Conservation (phyloP, 2,329 filamentous ascomycete genomes). For the Ophiocordyceps robertsii region DNA sequence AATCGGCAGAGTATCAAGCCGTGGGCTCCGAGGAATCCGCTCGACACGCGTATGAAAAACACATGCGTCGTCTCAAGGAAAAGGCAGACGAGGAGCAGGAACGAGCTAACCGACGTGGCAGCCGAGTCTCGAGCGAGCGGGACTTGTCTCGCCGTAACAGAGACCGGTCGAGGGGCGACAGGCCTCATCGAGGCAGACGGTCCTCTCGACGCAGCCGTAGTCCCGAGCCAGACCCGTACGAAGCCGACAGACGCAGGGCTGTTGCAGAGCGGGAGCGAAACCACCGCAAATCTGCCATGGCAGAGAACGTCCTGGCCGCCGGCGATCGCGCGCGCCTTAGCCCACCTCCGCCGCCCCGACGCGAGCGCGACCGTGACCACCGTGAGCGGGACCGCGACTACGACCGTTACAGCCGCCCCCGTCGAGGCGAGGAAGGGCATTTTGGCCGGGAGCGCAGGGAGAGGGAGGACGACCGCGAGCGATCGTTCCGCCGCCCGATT, state of each 20-base stretch:
- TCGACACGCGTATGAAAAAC: slow-evolving; percentile 77
- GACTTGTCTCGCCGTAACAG: slow-evolving; percentile 47
- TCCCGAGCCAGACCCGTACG: slow-evolving; percentile 87
- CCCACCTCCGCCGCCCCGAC: slow-evolving; percentile 25
- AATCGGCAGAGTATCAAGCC: slow-evolving; percentile 71
- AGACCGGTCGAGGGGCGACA: slow-evolving; percentile 45
- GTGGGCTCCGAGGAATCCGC: slow-evolving; percentile 74
- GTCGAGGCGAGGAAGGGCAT: slow-evolving; percentile 21
- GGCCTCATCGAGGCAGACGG: slow-evolving; percentile 46
- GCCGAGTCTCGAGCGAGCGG: slow-evolving; percentile 39
- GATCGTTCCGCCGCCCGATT: slow-evolving; percentile 66
- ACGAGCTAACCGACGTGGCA: slow-evolving; percentile 43
- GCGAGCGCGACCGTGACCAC: slow-evolving; percentile 28
- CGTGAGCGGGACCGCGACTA: slow-evolving; percentile 24
- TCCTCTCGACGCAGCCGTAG: slow-evolving; percentile 60
- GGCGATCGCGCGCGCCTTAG: slow-evolving; percentile 33
- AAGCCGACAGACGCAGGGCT: slow-evolving; percentile 86
- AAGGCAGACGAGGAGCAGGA: slow-evolving; percentile 80
- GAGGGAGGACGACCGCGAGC: slow-evolving; percentile 80
- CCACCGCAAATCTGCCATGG: slow-evolving; percentile 68
- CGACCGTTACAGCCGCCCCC: slow-evolving; percentile 3
- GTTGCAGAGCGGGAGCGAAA: slow-evolving; percentile 90
- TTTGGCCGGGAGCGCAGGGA: slow-evolving; percentile 63
- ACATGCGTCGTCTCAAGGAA: slow-evolving; percentile 79
- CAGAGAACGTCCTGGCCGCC: slow-evolving; percentile 45